A percentile compares a stretch with the other conserved stretches of the same genome.
Conservation (phyloP, 257 asterid genomes). For the Coffea eugenioides region DNA sequence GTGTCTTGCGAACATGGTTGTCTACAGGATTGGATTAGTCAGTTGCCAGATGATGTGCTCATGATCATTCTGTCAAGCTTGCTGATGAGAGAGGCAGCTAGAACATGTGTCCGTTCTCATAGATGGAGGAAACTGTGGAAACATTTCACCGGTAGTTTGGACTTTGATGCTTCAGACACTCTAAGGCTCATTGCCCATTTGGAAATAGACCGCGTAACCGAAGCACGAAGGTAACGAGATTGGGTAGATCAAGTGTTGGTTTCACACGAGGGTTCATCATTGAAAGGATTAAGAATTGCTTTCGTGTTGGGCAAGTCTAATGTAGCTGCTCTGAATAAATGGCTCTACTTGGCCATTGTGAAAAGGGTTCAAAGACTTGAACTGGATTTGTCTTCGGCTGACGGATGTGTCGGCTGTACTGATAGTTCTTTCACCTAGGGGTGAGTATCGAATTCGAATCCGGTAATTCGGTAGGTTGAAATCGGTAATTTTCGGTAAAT, state of each 20-base stretch:
- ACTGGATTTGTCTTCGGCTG: neutral
- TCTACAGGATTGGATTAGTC: neutral
- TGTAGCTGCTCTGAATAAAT: neutral
- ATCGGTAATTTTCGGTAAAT: too few species aligned
- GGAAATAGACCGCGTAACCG: too few species aligned
- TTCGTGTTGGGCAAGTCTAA: neutral
- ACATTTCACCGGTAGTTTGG: too few species aligned
- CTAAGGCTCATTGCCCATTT: too few species aligned
- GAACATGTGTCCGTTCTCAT: neutral
- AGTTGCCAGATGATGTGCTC: neutral
- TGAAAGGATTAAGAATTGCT: neutral
- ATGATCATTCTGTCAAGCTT: neutral
- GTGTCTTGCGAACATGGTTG: too few species aligned
- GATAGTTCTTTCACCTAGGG: neutral
- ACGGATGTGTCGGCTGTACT: neutral
- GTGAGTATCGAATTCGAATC: too few species aligned
- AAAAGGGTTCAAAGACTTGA: constrained; percentile 11
- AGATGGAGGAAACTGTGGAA: too few species aligned
- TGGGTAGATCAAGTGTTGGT: neutral
- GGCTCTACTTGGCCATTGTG: neutral
- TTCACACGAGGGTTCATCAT: neutral
- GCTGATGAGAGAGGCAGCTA: neutral
- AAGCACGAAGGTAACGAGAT: too few species aligned
- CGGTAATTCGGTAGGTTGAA: too few species aligned
- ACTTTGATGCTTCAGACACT: too few species aligned